Conservation (phyloP, 2,329 filamentous ascomycete species). For the Cladosporium sp. region DNA sequence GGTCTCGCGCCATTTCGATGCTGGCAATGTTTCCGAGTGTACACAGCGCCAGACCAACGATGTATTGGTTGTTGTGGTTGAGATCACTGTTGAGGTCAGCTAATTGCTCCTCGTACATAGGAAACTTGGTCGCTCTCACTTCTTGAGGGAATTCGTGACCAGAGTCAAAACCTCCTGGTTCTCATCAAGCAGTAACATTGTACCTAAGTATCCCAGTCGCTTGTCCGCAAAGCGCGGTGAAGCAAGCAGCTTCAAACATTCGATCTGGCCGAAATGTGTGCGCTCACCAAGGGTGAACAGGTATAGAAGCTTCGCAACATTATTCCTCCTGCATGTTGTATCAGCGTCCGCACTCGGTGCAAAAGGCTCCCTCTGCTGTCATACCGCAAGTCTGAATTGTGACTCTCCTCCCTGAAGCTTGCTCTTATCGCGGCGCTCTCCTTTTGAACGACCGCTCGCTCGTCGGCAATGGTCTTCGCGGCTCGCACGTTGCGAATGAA, state of each 20-base stretch:
- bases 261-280: constrained; percentile 98
- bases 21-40: constrained; percentile 97
- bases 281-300: constrained; percentile 96
- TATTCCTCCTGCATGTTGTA: constrained; percentile 70
- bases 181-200: constrained; percentile 92
- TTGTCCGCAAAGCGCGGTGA: constrained; percentile 98
- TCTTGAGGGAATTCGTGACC: constrained; percentile 96
- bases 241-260: constrained; percentile 95
- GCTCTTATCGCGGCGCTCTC: constrained; percentile 97
- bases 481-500: constrained; percentile 99
- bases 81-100: constrained; percentile 63
- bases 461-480: constrained; percentile 97
- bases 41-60: constrained; percentile 92
- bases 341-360: constrained; percentile 9
- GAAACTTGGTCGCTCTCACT: constrained; percentile 53
- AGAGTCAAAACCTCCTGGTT: constrained; percentile 97
- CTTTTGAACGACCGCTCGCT: constrained; percentile 97
- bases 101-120: background rate
- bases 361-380: constrained; percentile 27
- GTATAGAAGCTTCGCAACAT: constrained; percentile 96
- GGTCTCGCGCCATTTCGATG: constrained; percentile 94
- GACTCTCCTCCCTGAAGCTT: constrained; percentile 95
- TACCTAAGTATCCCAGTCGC: constrained; percentile 89
- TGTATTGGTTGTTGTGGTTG: constrained; percentile 96
- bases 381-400: constrained; percentile 85